phyloP scores from a whole-genome alignment of 1,139 yeast genomes.

The Yamadazyma taylorii region DNA sequence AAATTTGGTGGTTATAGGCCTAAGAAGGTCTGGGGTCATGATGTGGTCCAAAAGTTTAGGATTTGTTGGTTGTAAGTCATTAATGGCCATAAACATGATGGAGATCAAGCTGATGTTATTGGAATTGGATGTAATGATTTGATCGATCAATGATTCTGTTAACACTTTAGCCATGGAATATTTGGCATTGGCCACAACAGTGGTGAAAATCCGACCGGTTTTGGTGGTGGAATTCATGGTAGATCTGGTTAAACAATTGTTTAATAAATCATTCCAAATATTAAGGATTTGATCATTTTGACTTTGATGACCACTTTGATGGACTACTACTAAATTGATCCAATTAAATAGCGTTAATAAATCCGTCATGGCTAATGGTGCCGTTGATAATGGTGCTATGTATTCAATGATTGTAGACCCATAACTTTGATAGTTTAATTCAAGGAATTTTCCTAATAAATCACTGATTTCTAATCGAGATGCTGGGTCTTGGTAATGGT shows the following conservation, averaged over 20 bases:
- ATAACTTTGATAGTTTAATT: conserved; percentile 1
- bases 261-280: conserved; percentile 6
- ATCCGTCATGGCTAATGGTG: conserved; percentile 51
- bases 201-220: conserved; percentile 41
- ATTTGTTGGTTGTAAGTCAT: conserved; percentile 37
- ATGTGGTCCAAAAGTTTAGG: conserved; percentile 38
- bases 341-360: conserved; percentile 58
- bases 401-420: conserved; percentile 34
- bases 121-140: conserved; percentile 8
- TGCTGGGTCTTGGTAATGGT: conserved; percentile 50
- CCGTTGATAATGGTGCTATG: conserved; percentile 33
- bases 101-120: conserved; percentile 30
- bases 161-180: conserved; percentile 24
- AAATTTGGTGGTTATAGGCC: conserved; percentile 14
- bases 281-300: conserved; percentile 8
- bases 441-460: conserved; percentile 23
- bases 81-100: conserved; percentile 36
- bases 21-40: conserved; percentile 11
- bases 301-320: neutral
- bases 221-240: conserved; percentile 31
- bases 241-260: conserved; percentile 1
- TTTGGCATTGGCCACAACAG: conserved; percentile 41
- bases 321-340: conserved; percentile 37
- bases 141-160: conserved; percentile 14
- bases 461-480: conserved; percentile 44